These are phyloP conservation scores for Ananas comosus DNA, from an alignment of 176 grass and related monocot species.

Conservation along the genomic window DNA sequence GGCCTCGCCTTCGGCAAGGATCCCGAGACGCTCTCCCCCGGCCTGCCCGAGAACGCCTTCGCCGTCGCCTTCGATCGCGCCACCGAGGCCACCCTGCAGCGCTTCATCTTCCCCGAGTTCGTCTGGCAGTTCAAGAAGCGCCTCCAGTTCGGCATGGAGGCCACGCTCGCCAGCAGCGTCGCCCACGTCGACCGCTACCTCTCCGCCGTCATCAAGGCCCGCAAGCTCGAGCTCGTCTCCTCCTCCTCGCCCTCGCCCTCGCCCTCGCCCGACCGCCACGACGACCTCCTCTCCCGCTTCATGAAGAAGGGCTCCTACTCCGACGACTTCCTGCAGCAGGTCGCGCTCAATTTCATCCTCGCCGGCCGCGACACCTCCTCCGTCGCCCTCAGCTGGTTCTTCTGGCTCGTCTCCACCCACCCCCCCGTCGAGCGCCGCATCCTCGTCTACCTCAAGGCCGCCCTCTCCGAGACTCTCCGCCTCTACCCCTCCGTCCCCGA, in stretches of 20 bases:
- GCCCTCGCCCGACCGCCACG: conserved; percentile 25
- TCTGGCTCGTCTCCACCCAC: conserved; percentile 93
- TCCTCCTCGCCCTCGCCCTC: conserved; percentile 15
- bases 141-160: conserved; percentile 74
- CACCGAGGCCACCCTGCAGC: conserved; percentile 80
- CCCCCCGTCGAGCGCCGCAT: conserved; percentile 46
- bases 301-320: conserved; percentile 89
- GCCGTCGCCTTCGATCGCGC: conserved; percentile 76
- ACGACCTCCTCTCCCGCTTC: conserved; percentile 95
- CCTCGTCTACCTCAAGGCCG: conserved; percentile 61
- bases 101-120: conserved; percentile 88
- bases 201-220: conserved; percentile 63
- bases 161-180: conserved; percentile 62
- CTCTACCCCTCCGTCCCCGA: neutral
- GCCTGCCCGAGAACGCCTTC: conserved; percentile 82
- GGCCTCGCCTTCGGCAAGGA: conserved; percentile 86
- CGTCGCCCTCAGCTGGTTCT: conserved; percentile 95
- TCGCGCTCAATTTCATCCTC: conserved; percentile 98
- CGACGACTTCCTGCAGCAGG: conserved; percentile 77
- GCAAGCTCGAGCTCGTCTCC: conserved; percentile 66
- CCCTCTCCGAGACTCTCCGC: conserved; percentile 52
- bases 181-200: conserved; percentile 74
- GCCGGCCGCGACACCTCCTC: conserved; percentile 97
- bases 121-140: conserved; percentile 86
- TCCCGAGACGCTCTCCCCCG: conserved; percentile 69